Percentiles rank a stretch among this genome's conserved stretches.
Evolutionary conservation across 805 yeast genomes (phyloP).

Genomic region (Starmerella vitae): DNA sequence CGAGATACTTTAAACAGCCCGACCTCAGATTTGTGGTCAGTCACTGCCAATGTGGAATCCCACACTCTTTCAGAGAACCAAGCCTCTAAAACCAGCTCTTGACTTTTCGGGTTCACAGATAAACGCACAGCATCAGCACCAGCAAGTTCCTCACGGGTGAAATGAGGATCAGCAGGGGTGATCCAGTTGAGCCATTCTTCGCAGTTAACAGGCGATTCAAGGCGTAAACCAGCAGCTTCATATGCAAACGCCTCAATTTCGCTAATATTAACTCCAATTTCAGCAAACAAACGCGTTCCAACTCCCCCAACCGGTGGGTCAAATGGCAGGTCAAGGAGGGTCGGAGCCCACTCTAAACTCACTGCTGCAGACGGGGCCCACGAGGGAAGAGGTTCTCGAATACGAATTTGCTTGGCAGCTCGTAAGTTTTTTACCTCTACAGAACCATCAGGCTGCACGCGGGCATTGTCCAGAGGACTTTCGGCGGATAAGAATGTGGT

Average conservation of each 20-base stretch:
- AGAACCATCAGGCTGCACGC: neutral
- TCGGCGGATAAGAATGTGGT: neutral
- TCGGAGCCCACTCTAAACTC: slow-evolving; percentile 6
- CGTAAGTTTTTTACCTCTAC: slow-evolving; percentile 1
- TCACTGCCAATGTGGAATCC: slow-evolving; percentile 3
- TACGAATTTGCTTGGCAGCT: slow-evolving; percentile 15
- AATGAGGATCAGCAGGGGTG: neutral
- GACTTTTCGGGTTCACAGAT: slow-evolving; percentile 2
- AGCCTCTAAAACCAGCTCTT: slow-evolving; percentile 20
- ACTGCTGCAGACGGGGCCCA: neutral
- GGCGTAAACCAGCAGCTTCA: neutral
- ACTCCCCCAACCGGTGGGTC: slow-evolving; percentile 19
- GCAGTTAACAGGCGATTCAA: slow-evolving; percentile 1
- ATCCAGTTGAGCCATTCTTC: slow-evolving; percentile 5
- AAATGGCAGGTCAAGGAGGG: slow-evolving; percentile 19
- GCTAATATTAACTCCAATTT: slow-evolving; percentile 19
- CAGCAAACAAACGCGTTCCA: slow-evolving; percentile 23
- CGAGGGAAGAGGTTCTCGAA: neutral
- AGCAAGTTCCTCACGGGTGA: neutral
- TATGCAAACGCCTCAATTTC: neutral
- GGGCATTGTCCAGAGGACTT: neutral
- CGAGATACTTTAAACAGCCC: slow-evolving; percentile 14
- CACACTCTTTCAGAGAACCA: slow-evolving; percentile 15
- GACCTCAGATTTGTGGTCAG: slow-evolving; percentile 10
- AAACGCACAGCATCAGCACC: slow-evolving; percentile 8